Percentiles rank a stretch among this genome's conserved stretches.
These are phyloP conservation scores for Podosphaera xanthii DNA, from an alignment of 2,329 filamentous ascomycete species.

Conservation along the genomic window DNA sequence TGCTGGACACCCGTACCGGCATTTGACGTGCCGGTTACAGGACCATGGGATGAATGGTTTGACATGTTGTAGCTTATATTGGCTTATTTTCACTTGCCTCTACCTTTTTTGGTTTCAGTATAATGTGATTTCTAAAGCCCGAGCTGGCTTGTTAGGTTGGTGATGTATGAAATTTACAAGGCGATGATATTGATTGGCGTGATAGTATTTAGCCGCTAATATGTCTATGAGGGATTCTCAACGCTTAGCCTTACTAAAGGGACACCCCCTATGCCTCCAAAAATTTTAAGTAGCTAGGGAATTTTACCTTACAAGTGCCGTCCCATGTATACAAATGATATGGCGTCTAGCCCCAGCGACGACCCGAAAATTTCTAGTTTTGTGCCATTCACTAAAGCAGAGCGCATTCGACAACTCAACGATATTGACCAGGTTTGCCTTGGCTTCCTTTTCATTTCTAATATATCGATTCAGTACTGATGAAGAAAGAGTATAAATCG, in stretches of 20 bases:
- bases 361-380: constrained; percentile 8
- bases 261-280: no score
- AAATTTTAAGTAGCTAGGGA: no score
- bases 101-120: no score
- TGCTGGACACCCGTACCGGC: constrained; percentile 23
- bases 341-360: background rate
- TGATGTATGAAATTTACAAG: no score
- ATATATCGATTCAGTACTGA: background rate
- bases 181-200: no score
- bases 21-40: constrained; percentile 23
- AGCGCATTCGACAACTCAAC: constrained; percentile 61
- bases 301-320: no score
- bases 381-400: constrained; percentile 39
- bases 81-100: no score
- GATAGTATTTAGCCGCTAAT: no score
- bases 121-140: no score
- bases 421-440: constrained; percentile 44
- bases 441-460: background rate
- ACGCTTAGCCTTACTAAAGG: no score
- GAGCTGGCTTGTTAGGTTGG: no score
- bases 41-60: constrained; percentile 21
- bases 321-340: background rate
- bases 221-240: no score
- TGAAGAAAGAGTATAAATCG: constrained; percentile 16
- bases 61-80: constrained; percentile 11